Conservation (phyloP, 192 early-diverging fungal species). For the Podila clonocystis region DNA sequence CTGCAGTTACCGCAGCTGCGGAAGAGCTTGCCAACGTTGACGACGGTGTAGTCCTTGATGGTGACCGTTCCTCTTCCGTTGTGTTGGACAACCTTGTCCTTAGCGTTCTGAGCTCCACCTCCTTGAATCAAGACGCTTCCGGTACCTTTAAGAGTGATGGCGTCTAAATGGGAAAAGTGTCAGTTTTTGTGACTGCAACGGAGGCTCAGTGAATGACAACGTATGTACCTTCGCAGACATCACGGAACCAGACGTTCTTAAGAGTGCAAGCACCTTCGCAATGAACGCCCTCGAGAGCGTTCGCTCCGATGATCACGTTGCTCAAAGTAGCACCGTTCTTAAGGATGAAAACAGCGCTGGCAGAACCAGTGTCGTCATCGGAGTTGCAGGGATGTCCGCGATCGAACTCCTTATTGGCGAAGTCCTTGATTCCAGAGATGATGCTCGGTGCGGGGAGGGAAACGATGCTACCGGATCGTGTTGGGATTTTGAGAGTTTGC, state of each 20-base stretch:
- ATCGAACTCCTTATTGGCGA: slow-evolving; percentile 13
- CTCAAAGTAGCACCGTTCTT: slow-evolving; percentile 16
- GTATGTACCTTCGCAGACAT: slow-evolving; percentile 13
- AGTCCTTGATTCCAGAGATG: slow-evolving; percentile 12
- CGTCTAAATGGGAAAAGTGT: slow-evolving; percentile 1
- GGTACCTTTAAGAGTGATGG: slow-evolving; percentile 15
- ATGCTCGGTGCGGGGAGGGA: slow-evolving; percentile 6
- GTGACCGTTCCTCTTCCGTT: slow-evolving; percentile 9
- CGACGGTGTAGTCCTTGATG: slow-evolving; percentile 17
- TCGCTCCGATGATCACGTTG: slow-evolving; percentile 16
- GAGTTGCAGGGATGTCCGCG: slow-evolving; percentile 12
- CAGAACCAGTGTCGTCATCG: slow-evolving; percentile 8
- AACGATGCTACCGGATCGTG: slow-evolving; percentile 5
- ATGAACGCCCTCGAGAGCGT: slow-evolving; percentile 10
- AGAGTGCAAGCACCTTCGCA: slow-evolving; percentile 16
- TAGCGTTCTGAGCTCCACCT: slow-evolving; percentile 15
- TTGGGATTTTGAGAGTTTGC: slow-evolving; percentile 16
- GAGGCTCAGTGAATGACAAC: neutral
- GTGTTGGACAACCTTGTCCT: slow-evolving; percentile 18
- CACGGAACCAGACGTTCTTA: slow-evolving; percentile 19
- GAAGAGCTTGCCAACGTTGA: slow-evolving; percentile 14
- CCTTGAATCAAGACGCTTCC: slow-evolving; percentile 10
- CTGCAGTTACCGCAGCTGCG: slow-evolving; percentile 23
- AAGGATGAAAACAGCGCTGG: slow-evolving; percentile 14
- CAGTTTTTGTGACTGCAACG: neutral